A percentile compares a stretch with the other conserved stretches of the same genome.
These are phyloP conservation scores for Geranium incanum DNA, from an alignment of 441 rosid species.

Conservation along the genomic window DNA sequence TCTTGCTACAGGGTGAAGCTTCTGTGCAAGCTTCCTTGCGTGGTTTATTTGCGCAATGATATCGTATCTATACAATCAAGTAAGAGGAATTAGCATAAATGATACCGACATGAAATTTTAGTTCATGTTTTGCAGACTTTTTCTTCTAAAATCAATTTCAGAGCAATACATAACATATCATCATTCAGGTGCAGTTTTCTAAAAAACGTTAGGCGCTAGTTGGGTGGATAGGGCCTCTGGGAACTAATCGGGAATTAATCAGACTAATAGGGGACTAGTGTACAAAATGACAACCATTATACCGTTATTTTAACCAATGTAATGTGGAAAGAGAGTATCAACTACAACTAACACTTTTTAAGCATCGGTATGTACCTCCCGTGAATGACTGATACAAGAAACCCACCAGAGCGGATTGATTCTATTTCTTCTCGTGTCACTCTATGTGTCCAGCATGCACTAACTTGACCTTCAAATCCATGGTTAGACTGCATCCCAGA, in stretches of 20 bases:
- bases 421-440: constrained; percentile 55
- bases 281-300: too few relatives aligned
- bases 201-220: too few relatives aligned
- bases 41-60: constrained; percentile 81
- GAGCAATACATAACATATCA: too few relatives aligned
- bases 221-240: too few relatives aligned
- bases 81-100: not conserved
- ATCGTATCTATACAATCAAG: constrained; percentile 50
- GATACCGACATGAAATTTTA: not conserved
- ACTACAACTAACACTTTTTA: not conserved
- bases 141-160: too few relatives aligned
- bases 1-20: constrained; percentile 70
- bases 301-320: too few relatives aligned
- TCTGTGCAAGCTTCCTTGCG: constrained; percentile 78
- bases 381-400: constrained; percentile 85
- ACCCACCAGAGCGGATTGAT: constrained; percentile 51
- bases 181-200: too few relatives aligned
- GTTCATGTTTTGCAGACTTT: too few relatives aligned
- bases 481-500: constrained; percentile 75
- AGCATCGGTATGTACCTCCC: constrained; percentile 55
- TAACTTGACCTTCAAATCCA: constrained; percentile 88
- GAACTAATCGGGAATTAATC: too few relatives aligned
- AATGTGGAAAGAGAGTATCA: too few relatives aligned
- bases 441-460: constrained; percentile 93
- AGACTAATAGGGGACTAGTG: too few relatives aligned